Base-by-base conservation (phyloP, 208 protist genomes). In the Strigomonas oncopelti region DNA sequence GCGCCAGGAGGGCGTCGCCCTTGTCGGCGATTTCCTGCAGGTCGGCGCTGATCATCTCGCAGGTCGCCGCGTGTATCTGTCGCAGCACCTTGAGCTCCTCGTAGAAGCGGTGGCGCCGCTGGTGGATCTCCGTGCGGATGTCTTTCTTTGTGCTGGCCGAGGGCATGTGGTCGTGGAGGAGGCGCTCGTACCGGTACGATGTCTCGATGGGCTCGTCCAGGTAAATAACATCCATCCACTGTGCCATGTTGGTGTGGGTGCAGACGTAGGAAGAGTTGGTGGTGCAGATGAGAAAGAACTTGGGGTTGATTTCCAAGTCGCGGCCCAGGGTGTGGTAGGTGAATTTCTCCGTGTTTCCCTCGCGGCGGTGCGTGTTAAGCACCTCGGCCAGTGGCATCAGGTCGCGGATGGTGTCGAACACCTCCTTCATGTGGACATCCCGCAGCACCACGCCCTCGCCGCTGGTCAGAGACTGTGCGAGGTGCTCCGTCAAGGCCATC, bases 371-470 rank as follows among this genome's bases (percentile, higher is more conserved):
- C 25, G 57, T 16, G 58, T 52, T 46, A 3, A 65, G 52, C 42
- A 67, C 71, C 56, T 70, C 38, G 18, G 60, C 59, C n/a, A 86
- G 67, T 1, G 59, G 52, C 14, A 69, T 25, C 7, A 90, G 68
- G 8, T 71, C 56, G 57, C 54, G 62, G n/a, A 90, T 28, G 3
- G 74, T 28, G 20, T 80, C 42, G 20, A 80, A 20, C 11, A 71
- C 54, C 28, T 71, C 70, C 20, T 52, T 36, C 16, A 53, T 65
- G 52, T 80, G 61, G 45, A 87, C 77, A 67, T 91, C 87, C 46
- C 85, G 85, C 54, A 95, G 65, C 29, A 95, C 61, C 22, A 95
- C 81, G 5, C 87, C 90, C 38, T 75, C 68, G 16, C 87, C 87
- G 55, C 75, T 45, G 28, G 53, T 70, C 77, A 87, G 81, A 24